Evolutionary conservation across 2,329 filamentous ascomycete species (phyloP).

Genomic region (Nemania sp.): DNA sequence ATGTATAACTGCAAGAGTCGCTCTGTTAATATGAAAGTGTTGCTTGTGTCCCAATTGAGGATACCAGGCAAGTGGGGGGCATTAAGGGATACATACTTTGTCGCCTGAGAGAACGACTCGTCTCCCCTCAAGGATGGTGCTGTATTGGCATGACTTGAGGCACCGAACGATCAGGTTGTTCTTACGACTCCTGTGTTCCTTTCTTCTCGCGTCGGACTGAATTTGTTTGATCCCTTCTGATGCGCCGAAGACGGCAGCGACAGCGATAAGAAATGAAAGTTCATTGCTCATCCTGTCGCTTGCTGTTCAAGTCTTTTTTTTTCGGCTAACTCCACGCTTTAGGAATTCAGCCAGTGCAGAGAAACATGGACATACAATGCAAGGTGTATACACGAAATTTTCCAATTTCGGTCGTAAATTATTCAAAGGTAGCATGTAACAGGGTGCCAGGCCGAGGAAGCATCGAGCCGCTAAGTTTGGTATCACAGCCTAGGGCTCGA

Average conservation of each 20-base stretch:
- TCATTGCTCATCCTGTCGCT: slow-evolving; percentile 32
- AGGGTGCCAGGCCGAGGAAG: slow-evolving; percentile 19
- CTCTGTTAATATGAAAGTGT: slow-evolving; percentile 2
- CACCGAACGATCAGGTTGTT: slow-evolving; percentile 53
- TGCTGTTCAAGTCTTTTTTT: slow-evolving; percentile 1
- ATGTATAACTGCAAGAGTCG: slow-evolving; percentile 46
- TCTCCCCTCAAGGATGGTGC: slow-evolving; percentile 48
- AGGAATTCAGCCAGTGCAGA: not conserved
- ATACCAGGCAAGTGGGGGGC: not conserved
- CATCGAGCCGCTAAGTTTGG: slow-evolving; percentile 20
- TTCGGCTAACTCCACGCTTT: slow-evolving; percentile 8
- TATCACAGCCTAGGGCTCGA: slow-evolving; percentile 19
- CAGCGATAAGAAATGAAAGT: slow-evolving; percentile 43
- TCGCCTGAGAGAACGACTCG: slow-evolving; percentile 50
- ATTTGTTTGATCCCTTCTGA: slow-evolving; percentile 52
- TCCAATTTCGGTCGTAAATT: slow-evolving; percentile 20
- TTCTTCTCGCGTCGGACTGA: slow-evolving; percentile 49
- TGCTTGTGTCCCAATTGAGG: not conserved
- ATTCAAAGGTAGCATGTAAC: slow-evolving; percentile 23
- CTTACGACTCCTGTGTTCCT: slow-evolving; percentile 52
- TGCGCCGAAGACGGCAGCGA: slow-evolving; percentile 49
- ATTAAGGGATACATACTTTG: slow-evolving; percentile 37
- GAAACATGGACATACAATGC: slow-evolving; percentile 5
- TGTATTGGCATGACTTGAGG: slow-evolving; percentile 50
- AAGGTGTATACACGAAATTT: not conserved